These are phyloP conservation scores for Alternaria gansuensis DNA, from an alignment of 2,329 filamentous ascomycete species.

Conservation along the genomic window DNA sequence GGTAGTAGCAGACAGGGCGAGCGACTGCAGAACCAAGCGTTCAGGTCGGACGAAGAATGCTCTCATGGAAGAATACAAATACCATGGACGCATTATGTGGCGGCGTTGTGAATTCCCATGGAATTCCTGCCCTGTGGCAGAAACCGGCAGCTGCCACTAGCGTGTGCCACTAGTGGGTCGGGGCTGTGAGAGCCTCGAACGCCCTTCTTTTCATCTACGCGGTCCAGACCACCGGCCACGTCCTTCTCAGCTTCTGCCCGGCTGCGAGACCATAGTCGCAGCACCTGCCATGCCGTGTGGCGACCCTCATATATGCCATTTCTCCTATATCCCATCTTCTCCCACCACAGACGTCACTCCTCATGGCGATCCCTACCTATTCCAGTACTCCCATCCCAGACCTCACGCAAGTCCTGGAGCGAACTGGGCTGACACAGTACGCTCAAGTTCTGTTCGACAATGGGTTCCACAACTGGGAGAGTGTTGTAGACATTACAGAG, in stretches of 20 bases:
- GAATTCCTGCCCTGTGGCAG: conserved; percentile 3
- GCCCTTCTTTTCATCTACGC: conserved; percentile 27
- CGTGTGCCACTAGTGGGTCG: conserved; percentile 13
- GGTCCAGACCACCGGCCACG: conserved; percentile 26
- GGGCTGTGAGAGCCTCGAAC: conserved; percentile 26
- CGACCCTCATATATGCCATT: conserved; percentile 21
- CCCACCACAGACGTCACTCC: conserved; percentile 29
- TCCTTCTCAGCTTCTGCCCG: conserved; percentile 18
- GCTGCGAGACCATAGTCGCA: conserved; percentile 10
- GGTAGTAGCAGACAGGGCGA: not conserved
- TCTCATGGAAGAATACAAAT: conserved; percentile 2
- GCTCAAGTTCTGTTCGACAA: conserved; percentile 43
- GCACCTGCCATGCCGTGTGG: conserved; percentile 14
- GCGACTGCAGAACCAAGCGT: not conserved
- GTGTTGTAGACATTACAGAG: conserved; percentile 54
- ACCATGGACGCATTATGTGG: conserved; percentile 3
- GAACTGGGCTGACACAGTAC: conserved; percentile 45
- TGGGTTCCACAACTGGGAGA: conserved; percentile 52
- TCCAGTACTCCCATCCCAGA: conserved; percentile 31
- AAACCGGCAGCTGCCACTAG: conserved; percentile 17
- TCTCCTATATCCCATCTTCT: conserved; percentile 26
- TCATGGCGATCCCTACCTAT: conserved; percentile 42
- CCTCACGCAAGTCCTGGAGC: conserved; percentile 43
- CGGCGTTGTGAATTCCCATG: conserved; percentile 6
- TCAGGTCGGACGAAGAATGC: not conserved